These are phyloP conservation scores for Aegle marmelos DNA, from an alignment of 345 rosid genomes.

Conservation along the genomic window DNA sequence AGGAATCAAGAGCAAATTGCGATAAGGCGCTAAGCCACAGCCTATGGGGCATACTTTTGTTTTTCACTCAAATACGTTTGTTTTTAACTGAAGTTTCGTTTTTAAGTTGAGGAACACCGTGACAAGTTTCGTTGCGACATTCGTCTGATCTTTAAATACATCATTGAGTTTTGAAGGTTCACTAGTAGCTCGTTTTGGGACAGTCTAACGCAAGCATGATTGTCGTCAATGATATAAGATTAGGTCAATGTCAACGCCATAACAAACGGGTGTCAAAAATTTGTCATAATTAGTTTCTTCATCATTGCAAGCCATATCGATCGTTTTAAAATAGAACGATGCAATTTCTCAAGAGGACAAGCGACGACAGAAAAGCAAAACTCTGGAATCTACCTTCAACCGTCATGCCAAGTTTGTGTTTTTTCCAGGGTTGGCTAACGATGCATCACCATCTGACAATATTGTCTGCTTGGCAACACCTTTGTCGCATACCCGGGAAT, in stretches of 20 bases:
- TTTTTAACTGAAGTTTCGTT: too few species aligned
- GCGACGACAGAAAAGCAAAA: background rate
- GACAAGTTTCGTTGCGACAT: too few species aligned
- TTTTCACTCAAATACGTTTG: too few species aligned
- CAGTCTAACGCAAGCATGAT: background rate
- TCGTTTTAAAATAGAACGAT: background rate
- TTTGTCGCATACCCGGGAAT: too few species aligned
- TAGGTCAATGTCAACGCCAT: background rate
- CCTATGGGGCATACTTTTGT: too few species aligned
- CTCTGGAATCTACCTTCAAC: background rate
- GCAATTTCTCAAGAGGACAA: background rate
- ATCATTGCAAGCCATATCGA: background rate
- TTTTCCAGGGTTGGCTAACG: too few species aligned
- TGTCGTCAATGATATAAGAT: background rate
- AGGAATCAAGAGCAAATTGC: background rate
- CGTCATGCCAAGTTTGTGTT: too few species aligned
- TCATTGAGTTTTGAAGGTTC: too few species aligned
- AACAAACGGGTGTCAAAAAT: background rate
- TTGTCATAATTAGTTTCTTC: background rate
- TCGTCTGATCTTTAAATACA: too few species aligned
- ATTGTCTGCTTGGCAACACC: too few species aligned
- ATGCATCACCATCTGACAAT: too few species aligned
- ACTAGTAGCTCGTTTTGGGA: background rate
- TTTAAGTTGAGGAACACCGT: too few species aligned
- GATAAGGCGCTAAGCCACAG: background rate